A percentile compares a stretch with the other conserved stretches of the same genome.
Conservation (phyloP, 805 yeast species). For the Candida morakotiae region DNA sequence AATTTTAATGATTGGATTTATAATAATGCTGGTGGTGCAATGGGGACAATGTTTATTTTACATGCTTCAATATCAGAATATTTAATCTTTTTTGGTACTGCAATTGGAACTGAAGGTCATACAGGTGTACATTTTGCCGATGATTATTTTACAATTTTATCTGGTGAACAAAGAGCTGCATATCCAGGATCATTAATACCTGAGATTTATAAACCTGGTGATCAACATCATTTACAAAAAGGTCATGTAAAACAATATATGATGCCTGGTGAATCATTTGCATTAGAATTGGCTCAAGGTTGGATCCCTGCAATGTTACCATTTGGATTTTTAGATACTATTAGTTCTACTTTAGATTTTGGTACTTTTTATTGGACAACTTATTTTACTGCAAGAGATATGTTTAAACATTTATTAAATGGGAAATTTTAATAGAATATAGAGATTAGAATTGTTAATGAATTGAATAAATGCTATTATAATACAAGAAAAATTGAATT, state of each 20-base stretch:
- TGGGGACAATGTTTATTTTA: conserved; percentile 92
- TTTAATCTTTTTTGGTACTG: conserved; percentile 87
- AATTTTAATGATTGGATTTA: conserved; percentile 86
- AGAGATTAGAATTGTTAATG: background rate
- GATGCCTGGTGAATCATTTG: conserved; percentile 80
- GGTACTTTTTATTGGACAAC: conserved; percentile 65
- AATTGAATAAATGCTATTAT: background rate
- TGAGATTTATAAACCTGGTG: conserved; percentile 82
- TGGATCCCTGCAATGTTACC: conserved; percentile 99
- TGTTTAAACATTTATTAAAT: conserved; percentile 59
- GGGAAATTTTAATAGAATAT: conserved; percentile 60
- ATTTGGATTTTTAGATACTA: conserved; percentile 81
- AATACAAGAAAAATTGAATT: background rate
- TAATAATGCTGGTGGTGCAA: conserved; percentile 98
- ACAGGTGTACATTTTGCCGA: conserved; percentile 95
- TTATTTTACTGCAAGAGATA: conserved; percentile 72
- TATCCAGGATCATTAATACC: conserved; percentile 57
- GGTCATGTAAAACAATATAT: conserved; percentile 80
- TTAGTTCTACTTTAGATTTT: conserved; percentile 78
- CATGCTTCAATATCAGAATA: conserved; percentile 95
- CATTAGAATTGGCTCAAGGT: conserved; percentile 95
- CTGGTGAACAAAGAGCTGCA: conserved; percentile 77
- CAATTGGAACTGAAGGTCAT: conserved; percentile 95
- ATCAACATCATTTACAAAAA: conserved; percentile 70
- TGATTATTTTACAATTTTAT: conserved; percentile 88